Conservation (phyloP, 345 rosid genomes). For the Populus nigra region DNA sequence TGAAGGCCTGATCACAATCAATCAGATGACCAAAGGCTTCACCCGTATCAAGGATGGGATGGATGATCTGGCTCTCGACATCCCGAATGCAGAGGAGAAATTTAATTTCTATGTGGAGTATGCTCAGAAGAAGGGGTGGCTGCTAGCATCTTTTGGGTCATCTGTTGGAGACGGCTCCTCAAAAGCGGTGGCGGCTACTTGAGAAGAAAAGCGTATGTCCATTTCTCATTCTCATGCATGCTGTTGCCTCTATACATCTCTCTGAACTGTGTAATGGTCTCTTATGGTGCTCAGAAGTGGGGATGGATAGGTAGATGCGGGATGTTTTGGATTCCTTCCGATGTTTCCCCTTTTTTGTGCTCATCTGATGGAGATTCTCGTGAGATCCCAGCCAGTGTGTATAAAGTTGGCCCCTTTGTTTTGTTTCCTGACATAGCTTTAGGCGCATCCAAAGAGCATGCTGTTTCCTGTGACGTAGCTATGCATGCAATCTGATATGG, state of each 20-base stretch:
- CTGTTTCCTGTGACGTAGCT: slow-evolving; percentile 3
- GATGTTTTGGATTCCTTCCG: slow-evolving; percentile 37
- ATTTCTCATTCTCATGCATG: slow-evolving; percentile 30
- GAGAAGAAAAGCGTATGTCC: slow-evolving; percentile 24
- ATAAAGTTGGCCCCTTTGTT: slow-evolving; percentile 37
- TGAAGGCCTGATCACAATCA: slow-evolving; percentile 87
- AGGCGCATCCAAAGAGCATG: slow-evolving; percentile 12
- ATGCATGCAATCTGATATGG: too few relatives aligned
- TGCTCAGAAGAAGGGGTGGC: slow-evolving; percentile 87
- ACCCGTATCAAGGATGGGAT: slow-evolving; percentile 80
- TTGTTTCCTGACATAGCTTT: slow-evolving; percentile 22
- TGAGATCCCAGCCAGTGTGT: slow-evolving; percentile 46
- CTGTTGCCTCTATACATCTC: slow-evolving; percentile 21
- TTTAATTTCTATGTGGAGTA: slow-evolving; percentile 56
- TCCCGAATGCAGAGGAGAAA: slow-evolving; percentile 88
- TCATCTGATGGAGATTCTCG: slow-evolving; percentile 34
- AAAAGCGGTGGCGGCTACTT: slow-evolving; percentile 30
- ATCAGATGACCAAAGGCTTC: slow-evolving; percentile 94
- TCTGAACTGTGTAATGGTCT: slow-evolving; percentile 17
- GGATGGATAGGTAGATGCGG: slow-evolving; percentile 37
- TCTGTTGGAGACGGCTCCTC: slow-evolving; percentile 23
- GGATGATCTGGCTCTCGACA: slow-evolving; percentile 92
- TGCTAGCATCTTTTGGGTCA: slow-evolving; percentile 49
- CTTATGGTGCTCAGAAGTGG: slow-evolving; percentile 13
- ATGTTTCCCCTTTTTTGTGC: slow-evolving; percentile 21